Evolutionary conservation across 305 asterid species (phyloP), one percentile per base, ranked within the genome.

Genomic region (Fraxinus angustifolia): DNA sequence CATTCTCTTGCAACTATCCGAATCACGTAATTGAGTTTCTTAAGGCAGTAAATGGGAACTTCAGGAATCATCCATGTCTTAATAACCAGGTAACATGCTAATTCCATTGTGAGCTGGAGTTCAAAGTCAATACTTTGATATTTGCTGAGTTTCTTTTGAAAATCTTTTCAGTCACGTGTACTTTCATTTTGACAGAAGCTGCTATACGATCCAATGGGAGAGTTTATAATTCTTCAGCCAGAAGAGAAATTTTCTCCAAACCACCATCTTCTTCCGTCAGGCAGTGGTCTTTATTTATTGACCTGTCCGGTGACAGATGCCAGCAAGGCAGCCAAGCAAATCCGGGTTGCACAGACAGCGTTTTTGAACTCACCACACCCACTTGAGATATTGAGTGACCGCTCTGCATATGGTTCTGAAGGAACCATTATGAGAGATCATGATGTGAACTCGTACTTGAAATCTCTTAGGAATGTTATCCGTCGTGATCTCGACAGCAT

Each of bases 281-380:
- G 98, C 56, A 88, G 96, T 23, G 99, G 99, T 48, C 88, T 95
- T 28, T 95, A 95, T 82, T 82, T 91, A 38, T 34, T 95, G 86
- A 87, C 88, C 78, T 86, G 90, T 73, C 79, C 90, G 6, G 88
- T 81, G 6, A 77, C 86, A 0, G 91, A 91, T 60, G 73, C 79
- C 11, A 17, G 67, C 6, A 87, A 88, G 58, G 89, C 96, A 70
- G 91, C 92, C 83, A 94, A 86, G 90, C 93, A 80, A 60, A 84
- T 92, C 82, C 90, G 71, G 40, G 92, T 92, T 0, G 99, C 99
- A 0, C 93, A 82, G 76, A 45, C 87, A 0, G 89, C 82, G 14
- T 95, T 95, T 80, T 21, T 95, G 38, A 94, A 92, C 91, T 86
- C 97, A 0, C 99, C 99, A 0, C 99, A 95, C 85, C 99, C 99